These are phyloP conservation scores for Boeremia lycopersici DNA, from an alignment of 2,329 filamentous ascomycete species.

Conservation along the genomic window DNA sequence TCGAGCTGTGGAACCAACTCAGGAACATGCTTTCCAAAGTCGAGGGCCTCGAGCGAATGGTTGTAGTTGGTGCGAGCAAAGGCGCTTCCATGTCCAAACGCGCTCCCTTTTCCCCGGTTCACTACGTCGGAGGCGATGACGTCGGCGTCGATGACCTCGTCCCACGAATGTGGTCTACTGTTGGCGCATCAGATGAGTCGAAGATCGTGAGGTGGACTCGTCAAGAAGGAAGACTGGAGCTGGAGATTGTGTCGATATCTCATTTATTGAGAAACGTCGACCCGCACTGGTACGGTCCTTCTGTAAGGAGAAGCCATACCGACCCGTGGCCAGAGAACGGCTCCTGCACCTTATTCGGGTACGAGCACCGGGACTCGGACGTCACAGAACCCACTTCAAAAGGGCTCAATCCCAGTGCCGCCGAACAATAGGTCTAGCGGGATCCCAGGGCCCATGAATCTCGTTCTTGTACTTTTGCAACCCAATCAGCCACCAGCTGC, in stretches of 20 bases:
- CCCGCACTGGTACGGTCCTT: conserved; percentile 20
- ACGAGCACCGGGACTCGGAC: conserved; percentile 32
- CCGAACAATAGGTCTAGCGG: conserved; percentile 84
- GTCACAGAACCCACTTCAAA: conserved; percentile 22
- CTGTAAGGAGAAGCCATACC: conserved; percentile 18
- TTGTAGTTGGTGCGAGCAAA: conserved; percentile 42
- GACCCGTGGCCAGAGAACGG: conserved; percentile 42
- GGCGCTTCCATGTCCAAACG: conserved; percentile 39
- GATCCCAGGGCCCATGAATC: conserved; percentile 97
- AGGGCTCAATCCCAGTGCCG: conserved; percentile 60
- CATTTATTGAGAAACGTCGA: conserved; percentile 28
- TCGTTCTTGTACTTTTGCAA: conserved; percentile 99
- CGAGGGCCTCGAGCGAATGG: conserved; percentile 38
- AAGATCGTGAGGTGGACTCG: conserved; percentile 44
- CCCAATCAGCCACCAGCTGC: conserved; percentile 97
- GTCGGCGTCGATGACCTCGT: conserved; percentile 44
- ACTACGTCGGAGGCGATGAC: conserved; percentile 46
- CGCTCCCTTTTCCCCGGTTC: conserved; percentile 44
- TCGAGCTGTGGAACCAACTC: conserved; percentile 43
- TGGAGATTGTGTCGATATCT: conserved; percentile 38
- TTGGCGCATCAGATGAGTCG: conserved; percentile 21
- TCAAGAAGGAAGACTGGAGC: conserved; percentile 30
- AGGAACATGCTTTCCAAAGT: conserved; percentile 35
- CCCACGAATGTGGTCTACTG: conserved; percentile 39
- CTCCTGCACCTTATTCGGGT: conserved; percentile 35